A percentile compares a stretch with the other conserved stretches of the same genome.
Conservation (phyloP, 2,329 filamentous ascomycete species). For the Macrophomina pseudophaseolina region DNA sequence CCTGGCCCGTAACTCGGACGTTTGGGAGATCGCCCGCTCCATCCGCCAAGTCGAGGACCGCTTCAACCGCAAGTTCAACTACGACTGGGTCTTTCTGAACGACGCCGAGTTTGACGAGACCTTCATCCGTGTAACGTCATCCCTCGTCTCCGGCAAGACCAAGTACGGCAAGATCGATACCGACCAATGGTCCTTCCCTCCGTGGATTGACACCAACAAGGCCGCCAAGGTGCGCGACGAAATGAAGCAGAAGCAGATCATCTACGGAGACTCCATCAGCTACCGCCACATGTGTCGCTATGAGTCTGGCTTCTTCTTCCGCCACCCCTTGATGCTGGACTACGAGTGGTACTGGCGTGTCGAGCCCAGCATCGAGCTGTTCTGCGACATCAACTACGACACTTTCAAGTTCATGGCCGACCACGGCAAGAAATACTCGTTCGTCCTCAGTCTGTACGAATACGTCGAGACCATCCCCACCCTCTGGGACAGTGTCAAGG, state of each 20-base stretch:
- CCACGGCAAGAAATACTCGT: constrained; percentile 97
- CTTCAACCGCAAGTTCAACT: constrained; percentile 96
- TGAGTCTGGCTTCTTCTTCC: constrained; percentile 99
- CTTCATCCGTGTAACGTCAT: constrained; percentile 89
- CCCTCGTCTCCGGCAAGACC: constrained; percentile 90
- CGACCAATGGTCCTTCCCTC: constrained; percentile 97
- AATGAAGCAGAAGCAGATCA: constrained; percentile 93
- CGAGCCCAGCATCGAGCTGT: constrained; percentile 94
- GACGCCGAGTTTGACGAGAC: constrained; percentile 90
- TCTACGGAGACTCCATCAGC: constrained; percentile 95
- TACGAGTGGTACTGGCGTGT: constrained; percentile 99
- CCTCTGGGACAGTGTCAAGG: constrained; percentile 93
- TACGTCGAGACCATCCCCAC: constrained; percentile 96
- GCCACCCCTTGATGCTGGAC: constrained; percentile 87
- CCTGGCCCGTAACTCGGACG: constrained; percentile 86
- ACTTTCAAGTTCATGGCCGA: constrained; percentile 97
- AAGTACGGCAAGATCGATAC: constrained; percentile 86
- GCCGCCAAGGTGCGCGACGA: constrained; percentile 89
- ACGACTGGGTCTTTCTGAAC: constrained; percentile 99
- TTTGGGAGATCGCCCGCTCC: constrained; percentile 96
- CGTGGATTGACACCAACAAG: constrained; percentile 94
- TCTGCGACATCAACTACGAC: constrained; percentile 94
- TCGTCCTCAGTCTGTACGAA: constrained; percentile 93
- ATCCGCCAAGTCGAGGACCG: constrained; percentile 97
- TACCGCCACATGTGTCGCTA: constrained; percentile 99